Evolutionary conservation across 2,329 filamentous ascomycete genomes (phyloP), one percentile per base, ranked within the genome.

Genomic region (Ophiostoma pallidulum): DNA sequence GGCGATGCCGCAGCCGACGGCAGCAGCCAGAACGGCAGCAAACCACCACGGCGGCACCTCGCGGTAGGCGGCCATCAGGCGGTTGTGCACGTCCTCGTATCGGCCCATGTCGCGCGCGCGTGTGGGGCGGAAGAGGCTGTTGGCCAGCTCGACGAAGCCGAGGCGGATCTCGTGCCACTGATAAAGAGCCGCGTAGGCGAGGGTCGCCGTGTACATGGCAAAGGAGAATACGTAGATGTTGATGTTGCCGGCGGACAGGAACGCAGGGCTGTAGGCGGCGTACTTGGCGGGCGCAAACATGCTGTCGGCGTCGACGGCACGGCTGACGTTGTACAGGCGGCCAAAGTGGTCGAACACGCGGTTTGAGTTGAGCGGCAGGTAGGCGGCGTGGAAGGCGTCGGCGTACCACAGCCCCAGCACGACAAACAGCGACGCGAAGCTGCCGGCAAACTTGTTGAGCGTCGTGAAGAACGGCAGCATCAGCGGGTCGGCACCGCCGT

Each of bases 361-460:
- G 58, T 75, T 75, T 20, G 66, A 70, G 61, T 72, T 74, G 62
- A 75, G 71, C 26, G 70, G 69, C 22, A 74, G 60, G 53, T 77
- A 51, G 33, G 71, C 67, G 12, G 71, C 73, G 59, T 76, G 74
- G 64, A 74, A 82, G 1, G 73, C 62, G 46, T 77, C 77, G 38
- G 66, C 71, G 59, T 75, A 84, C 64, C 78, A 80, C 8, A 84
- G 58, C 19, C 64, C 74, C 3, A 75, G 59, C 13, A 78, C 65
- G n/a, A 82, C 64, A 64, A 75, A 73, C 56, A 72, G 71, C 36
- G 71, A 74, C 33, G 75, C 54, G 14, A 79, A 67, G 45, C 74
- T 69, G 24, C 78, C 79, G 41, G 80, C 63, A 51, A 81, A 67
- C 22, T 75, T 77, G 60, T 84, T 84, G 46, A 77, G 67, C 37